Evolutionary conservation across 1,284 basidiomycete species (phyloP).

Genomic region (Cryptococcus hybrid): DNA sequence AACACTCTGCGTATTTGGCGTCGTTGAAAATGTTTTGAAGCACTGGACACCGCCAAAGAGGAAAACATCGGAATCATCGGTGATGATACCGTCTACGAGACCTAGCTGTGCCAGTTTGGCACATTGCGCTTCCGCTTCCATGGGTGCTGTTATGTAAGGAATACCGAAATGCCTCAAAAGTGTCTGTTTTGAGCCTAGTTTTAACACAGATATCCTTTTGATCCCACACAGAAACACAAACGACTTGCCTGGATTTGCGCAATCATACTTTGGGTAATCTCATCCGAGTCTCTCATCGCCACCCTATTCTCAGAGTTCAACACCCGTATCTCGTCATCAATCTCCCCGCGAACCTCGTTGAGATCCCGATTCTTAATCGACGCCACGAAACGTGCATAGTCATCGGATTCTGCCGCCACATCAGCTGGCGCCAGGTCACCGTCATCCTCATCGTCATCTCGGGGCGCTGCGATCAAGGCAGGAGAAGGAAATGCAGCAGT

Average conservation of each 20-base stretch:
- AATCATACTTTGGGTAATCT: conserved; percentile 92
- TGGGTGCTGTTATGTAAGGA: conserved; percentile 96
- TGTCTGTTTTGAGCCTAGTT: conserved; percentile 52
- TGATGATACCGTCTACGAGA: conserved; percentile 96
- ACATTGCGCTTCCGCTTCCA: conserved; percentile 99
- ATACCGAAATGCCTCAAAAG: conserved; percentile 94
- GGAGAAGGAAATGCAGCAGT: conserved; percentile 12
- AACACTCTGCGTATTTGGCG: conserved; percentile 96
- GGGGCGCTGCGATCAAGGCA: conserved; percentile 12
- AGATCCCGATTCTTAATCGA: conserved; percentile 82
- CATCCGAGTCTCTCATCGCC: conserved; percentile 90
- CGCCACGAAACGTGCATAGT: conserved; percentile 87
- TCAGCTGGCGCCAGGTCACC: conserved; percentile 64
- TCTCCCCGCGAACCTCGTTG: conserved; percentile 76
- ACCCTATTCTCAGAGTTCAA: conserved; percentile 81
- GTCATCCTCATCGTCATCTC: conserved; percentile 39
- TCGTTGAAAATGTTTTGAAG: conserved; percentile 99
- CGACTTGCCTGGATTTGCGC: conserved; percentile 82
- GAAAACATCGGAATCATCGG: conserved; percentile 98
- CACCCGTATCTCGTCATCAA: conserved; percentile 83
- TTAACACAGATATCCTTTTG: not conserved
- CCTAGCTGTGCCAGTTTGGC: conserved; percentile 81
- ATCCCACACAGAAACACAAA: too few species aligned
- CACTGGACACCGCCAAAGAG: conserved; percentile 91
- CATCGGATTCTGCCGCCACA: conserved; percentile 75